phyloP scores from a whole-genome alignment of 257 asterid species.

The Solanum okadae region DNA sequence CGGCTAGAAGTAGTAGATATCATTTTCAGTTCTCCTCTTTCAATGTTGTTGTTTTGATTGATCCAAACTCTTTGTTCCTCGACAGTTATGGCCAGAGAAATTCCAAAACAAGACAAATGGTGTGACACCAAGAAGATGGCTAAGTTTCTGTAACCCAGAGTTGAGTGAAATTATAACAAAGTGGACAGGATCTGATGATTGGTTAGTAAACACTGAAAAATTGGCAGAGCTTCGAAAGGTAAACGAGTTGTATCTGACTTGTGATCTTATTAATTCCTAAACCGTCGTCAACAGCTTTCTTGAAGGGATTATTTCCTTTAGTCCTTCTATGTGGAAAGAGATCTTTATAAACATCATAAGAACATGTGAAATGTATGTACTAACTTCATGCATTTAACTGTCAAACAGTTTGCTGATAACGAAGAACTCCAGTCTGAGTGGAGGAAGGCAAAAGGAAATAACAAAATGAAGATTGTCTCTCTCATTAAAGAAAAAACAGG shows the following conservation, averaged over 20 bases:
- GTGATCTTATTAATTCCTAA: not conserved
- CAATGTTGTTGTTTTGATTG: not conserved
- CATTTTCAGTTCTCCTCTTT: not conserved
- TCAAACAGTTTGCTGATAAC: slow-evolving; percentile 56
- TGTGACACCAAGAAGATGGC: slow-evolving; percentile 88
- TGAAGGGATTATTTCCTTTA: not conserved
- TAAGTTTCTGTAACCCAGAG: slow-evolving; percentile 65
- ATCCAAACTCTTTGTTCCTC: not conserved
- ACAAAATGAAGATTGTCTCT: slow-evolving; percentile 56
- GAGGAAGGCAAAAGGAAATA: slow-evolving; percentile 64
- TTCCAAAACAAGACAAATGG: slow-evolving; percentile 86
- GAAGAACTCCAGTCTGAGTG: slow-evolving; percentile 72
- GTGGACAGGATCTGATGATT: slow-evolving; percentile 65
- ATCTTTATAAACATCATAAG: not conserved
- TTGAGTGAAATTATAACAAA: slow-evolving; percentile 55
- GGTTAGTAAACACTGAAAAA: slow-evolving; percentile 63
- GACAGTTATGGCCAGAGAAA: slow-evolving; percentile 51
- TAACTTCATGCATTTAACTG: slow-evolving; percentile 15
- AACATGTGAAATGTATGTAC: not conserved
- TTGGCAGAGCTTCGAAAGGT: slow-evolving; percentile 70
- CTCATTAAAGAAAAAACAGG: slow-evolving; percentile 71
- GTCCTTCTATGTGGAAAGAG: not conserved
- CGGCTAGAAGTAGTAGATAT: not conserved
- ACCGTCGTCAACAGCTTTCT: not conserved
- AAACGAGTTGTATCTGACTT: not conserved